phyloP scores from a whole-genome alignment of 2,329 filamentous ascomycete genomes.

The Ophiostoma ulmi region DNA sequence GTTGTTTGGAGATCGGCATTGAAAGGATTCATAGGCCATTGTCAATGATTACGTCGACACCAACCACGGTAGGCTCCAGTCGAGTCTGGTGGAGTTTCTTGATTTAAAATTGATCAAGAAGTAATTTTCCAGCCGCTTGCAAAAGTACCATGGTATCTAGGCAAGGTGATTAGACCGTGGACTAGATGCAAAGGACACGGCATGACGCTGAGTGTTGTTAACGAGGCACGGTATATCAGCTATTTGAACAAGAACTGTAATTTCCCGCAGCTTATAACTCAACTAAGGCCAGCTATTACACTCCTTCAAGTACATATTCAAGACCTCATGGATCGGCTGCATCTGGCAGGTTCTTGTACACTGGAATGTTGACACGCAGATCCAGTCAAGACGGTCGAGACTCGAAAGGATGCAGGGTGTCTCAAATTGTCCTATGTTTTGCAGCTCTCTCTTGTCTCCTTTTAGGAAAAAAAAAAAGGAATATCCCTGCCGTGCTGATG shows the following conservation, averaged over 20 bases:
- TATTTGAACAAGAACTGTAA: not conserved
- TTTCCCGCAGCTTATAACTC: too few species aligned
- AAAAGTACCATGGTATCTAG: not conserved
- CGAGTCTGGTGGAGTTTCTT: too few species aligned
- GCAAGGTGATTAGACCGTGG: not conserved
- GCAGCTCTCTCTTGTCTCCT: not conserved
- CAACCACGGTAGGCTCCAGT: too few species aligned
- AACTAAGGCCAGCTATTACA: too few species aligned
- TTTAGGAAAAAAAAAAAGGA: not conserved
- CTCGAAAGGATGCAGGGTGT: not conserved
- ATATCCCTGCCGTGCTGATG: not conserved
- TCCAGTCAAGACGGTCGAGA: not conserved
- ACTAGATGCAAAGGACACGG: not conserved
- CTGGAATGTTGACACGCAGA: not conserved
- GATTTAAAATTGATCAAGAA: not conserved
- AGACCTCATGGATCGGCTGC: not conserved
- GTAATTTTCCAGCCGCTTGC: not conserved
- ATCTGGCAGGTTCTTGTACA: not conserved
- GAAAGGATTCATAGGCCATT: too few species aligned
- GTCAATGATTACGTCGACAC: too few species aligned
- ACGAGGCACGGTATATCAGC: not conserved
- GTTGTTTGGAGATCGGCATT: not conserved
- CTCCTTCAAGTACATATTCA: too few species aligned
- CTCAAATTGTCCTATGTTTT: not conserved
- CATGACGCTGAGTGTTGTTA: not conserved